These are phyloP conservation scores for Cladosporium colombiae DNA, from an alignment of 2,329 filamentous ascomycete genomes.

Conservation along the genomic window DNA sequence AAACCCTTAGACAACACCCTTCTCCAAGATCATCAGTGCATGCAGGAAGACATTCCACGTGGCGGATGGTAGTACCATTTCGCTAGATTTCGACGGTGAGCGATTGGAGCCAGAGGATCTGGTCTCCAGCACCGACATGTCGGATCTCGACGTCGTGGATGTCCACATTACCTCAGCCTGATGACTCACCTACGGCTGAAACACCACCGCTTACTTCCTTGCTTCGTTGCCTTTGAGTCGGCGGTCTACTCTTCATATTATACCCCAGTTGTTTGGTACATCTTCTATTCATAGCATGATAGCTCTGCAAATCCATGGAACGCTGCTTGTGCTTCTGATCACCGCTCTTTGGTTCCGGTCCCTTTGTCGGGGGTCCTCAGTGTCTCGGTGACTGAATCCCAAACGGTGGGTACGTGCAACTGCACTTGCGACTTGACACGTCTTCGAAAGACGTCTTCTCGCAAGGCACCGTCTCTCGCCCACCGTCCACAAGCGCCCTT, in stretches of 20 bases:
- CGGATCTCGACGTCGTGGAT: constrained; percentile 74
- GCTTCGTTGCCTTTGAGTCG: neutral
- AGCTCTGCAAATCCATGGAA: neutral
- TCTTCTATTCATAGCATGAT: neutral
- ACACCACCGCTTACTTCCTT: neutral
- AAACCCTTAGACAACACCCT: constrained; percentile 53
- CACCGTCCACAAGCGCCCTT: neutral
- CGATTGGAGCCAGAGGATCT: constrained; percentile 60
- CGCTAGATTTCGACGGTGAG: constrained; percentile 75
- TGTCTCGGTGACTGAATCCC: neutral
- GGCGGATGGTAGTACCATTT: constrained; percentile 54
- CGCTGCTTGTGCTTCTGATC: neutral
- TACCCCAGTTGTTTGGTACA: constrained; percentile 6
- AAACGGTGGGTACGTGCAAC: neutral
- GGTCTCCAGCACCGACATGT: constrained; percentile 69
- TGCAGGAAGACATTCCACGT: constrained; percentile 61
- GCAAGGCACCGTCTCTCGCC: neutral
- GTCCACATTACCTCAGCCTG: constrained; percentile 60
- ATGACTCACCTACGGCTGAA: constrained; percentile 7
- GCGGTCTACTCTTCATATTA: constrained; percentile 1
- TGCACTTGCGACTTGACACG: neutral
- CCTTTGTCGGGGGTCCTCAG: neutral
- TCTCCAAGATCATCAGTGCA: constrained; percentile 62
- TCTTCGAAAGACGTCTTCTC: neutral
- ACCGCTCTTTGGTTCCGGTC: neutral